Base-by-base conservation (phyloP, 129 eudicot species). In the Lonicera japonica region DNA sequence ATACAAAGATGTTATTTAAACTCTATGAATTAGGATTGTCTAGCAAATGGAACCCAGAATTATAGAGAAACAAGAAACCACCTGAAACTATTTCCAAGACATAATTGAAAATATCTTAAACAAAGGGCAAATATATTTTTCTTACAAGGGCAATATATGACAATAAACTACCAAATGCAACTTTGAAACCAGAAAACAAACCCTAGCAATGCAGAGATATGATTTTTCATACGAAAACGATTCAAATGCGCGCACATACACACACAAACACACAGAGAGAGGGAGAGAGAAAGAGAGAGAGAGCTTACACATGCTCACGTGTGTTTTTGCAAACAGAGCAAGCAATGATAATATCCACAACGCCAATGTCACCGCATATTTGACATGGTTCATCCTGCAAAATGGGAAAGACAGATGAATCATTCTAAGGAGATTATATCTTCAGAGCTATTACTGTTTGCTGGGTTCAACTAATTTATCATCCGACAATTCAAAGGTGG, bases 351-450 rank as follows among this genome's bases (percentile, higher is more conserved):
- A 80, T 82, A 5, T 71, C 78, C 40, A 21, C 20, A 56, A 64
- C 79, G 25, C 95, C 95, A 11, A 21, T 46, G 53, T 79, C 80
- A 51, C 95, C 95, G 52, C 95, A 86, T 29, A 79, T 74, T 7
- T 82, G 78, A 63, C 95, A 86, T 25, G 50, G 36, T 40, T 54
- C 48, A 21, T 21, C 65, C 94, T 86, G 78, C 76, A 84, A 67
- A 19, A 38, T 52, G 5, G 46, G 11, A 7, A 70, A 39, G n/a
- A n/a, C n/a, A n/a, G 24, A 17, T 23, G 61, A 22, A 56, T 21
- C 10, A 1, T 21, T 10, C 11, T 7, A 9, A 21, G 16, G 17
- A 56, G n/a, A 43, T 11, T 23, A 21, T 5, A 11, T 21, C 5
- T 56, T 50, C 55, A 8, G 1, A 14, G 17, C 1, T 0, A 56